Evolutionary conservation across 176 grass and related monocot species (phyloP), one percentile per base, ranked within the genome.

Genomic region (Panicum miliaceum): DNA sequence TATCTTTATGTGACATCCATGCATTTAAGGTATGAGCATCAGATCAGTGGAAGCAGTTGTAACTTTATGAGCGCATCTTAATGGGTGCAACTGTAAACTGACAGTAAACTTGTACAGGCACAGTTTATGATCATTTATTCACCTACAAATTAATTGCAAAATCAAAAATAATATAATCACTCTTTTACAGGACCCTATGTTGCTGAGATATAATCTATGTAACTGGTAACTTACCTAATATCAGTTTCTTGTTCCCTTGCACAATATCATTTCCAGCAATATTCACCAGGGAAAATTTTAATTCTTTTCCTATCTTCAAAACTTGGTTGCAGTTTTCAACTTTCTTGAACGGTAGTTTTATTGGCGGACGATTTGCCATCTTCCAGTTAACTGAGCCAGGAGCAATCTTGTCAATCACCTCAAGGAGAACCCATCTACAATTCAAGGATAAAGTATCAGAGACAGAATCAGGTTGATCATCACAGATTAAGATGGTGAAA

Each of bases 301-400:
- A 75, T 86, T 94, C 92, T 82, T 94, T 98, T 54, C 93, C 96
- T 20, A 98, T 95, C 81, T 95, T 98, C 73, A 98, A 34, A 83
- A 98, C 93, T 90, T 98, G 96, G 80, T 98, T 98, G 76, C 96
- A 98, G 66, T 98, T 98, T 87, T 98, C 96, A 37, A 98, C 89
- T 86, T 95, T 98, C 84, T 83, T 95, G 81, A 98, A 95, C 84
- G 91, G 96, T 76, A 95, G 60, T 84, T 95, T 95, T 82, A 98
- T 95, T 85, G 93, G 96, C 16, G 96, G 96, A 9, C 87, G 88
- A 82, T 90, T 98, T 81, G 96, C 87, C 57, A 87, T 76, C 85
- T 94, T 98, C 96, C 96, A 98, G 82, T 91, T 92, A 72, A 98
- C 96, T 80, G 87, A 93, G 54, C 88, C 89, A 60, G 93, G 89